phyloP scores from a whole-genome alignment of 805 yeast species.

The Ogataea nonfermentans region DNA sequence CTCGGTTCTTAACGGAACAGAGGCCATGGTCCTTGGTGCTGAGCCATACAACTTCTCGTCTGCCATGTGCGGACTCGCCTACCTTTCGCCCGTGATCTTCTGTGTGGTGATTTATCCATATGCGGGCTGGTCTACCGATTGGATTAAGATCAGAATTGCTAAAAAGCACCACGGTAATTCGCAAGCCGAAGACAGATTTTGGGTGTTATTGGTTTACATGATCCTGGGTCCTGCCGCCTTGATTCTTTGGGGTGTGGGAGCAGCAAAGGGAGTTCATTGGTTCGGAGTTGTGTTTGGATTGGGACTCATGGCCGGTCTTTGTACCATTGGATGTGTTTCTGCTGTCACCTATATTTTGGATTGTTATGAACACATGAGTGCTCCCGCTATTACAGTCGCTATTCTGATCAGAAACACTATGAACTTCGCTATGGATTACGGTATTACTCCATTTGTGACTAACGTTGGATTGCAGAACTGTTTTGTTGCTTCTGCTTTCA shows the following conservation, averaged over 20 bases:
- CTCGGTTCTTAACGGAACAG: conserved; percentile 50
- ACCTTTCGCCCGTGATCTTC: conserved; percentile 53
- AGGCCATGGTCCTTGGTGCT: conserved; percentile 40
- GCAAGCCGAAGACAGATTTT: conserved; percentile 58
- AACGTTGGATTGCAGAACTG: conserved; percentile 54
- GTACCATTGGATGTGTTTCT: conserved; percentile 50
- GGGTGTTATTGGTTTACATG: conserved; percentile 47
- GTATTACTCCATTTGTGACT: conserved; percentile 57
- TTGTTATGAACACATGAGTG: conserved; percentile 51
- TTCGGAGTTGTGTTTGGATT: conserved; percentile 52
- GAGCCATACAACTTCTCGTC: conserved; percentile 51
- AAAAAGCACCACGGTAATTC: conserved; percentile 49
- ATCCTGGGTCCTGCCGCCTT: conserved; percentile 54
- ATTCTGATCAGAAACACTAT: conserved; percentile 55
- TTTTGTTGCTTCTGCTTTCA: conserved; percentile 54
- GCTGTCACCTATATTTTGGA: conserved; percentile 57
- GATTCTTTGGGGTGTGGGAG: conserved; percentile 65
- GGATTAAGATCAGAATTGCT: conserved; percentile 48
- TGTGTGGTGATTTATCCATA: conserved; percentile 42
- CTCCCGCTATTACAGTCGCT: conserved; percentile 54
- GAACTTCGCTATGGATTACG: conserved; percentile 60
- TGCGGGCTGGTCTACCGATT: conserved; percentile 52
- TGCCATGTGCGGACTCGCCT: conserved; percentile 49
- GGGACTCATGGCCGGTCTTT: conserved; percentile 55
- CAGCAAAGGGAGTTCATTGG: conserved; percentile 54